A percentile compares a stretch with the other conserved stretches of the same genome.
phyloP scores from a whole-genome alignment of 2,329 filamentous ascomycete genomes.

The Gaeumannomyces sp. region DNA sequence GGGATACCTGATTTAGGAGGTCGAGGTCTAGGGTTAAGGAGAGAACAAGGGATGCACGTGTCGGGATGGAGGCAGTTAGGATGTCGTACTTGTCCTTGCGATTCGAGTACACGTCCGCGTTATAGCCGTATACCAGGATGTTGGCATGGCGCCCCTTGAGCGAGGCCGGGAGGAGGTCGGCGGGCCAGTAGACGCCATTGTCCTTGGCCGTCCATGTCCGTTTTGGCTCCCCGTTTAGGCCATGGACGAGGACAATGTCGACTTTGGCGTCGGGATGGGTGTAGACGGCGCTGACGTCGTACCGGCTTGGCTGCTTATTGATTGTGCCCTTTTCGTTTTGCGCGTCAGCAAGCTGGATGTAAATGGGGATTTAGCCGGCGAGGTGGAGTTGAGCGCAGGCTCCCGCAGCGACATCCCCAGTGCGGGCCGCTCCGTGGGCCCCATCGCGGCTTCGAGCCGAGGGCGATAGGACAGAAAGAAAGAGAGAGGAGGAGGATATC shows the following conservation, averaged over 20 bases:
- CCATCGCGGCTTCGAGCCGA: not conserved
- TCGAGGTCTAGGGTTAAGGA: not conserved
- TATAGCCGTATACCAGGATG: constrained; percentile 68
- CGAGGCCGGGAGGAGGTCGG: constrained; percentile 57
- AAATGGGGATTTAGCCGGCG: too few species aligned
- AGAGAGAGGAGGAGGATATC: not conserved
- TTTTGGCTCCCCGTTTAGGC: constrained; percentile 53
- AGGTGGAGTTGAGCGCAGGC: not conserved
- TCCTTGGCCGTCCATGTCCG: constrained; percentile 52
- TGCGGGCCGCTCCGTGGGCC: too few species aligned
- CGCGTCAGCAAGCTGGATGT: not conserved
- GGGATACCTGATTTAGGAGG: not conserved
- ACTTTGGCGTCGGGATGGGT: constrained; percentile 52
- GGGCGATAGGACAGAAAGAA: not conserved
- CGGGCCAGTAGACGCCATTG: constrained; percentile 61
- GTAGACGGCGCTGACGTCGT: constrained; percentile 54
- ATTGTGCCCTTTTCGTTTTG: constrained; percentile 22
- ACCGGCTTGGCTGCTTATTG: constrained; percentile 45
- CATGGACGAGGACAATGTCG: constrained; percentile 63
- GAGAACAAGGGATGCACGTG: not conserved
- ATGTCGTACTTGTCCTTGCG: constrained; percentile 26
- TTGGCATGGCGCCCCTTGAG: constrained; percentile 53
- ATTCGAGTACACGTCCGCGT: constrained; percentile 55
- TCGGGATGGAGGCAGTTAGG: too few species aligned
- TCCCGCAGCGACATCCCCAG: too few species aligned